Conservation (phyloP, 352 stramenopile genomes). For the Phytophthora sansomeana region DNA sequence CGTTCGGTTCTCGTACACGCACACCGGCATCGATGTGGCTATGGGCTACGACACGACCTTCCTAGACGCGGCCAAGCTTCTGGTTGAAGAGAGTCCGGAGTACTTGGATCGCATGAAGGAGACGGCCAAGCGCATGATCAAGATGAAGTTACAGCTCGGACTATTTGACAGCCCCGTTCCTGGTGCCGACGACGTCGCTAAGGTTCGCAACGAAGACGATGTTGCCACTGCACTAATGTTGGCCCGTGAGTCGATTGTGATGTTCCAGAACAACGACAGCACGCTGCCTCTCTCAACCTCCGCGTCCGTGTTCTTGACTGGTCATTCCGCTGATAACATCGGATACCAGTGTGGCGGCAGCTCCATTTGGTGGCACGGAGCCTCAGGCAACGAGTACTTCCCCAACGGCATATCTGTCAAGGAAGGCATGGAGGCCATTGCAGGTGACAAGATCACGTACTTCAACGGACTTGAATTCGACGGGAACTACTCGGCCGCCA, state of each 20-base stretch:
- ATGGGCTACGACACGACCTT: slow-evolving; percentile 69
- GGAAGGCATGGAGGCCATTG: slow-evolving; percentile 36
- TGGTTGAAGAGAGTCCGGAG: slow-evolving; percentile 45
- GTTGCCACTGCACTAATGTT: slow-evolving; percentile 58
- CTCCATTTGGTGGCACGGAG: slow-evolving; percentile 73
- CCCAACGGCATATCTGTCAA: slow-evolving; percentile 53
- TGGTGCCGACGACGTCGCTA: slow-evolving; percentile 43
- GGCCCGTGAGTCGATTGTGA: slow-evolving; percentile 72
- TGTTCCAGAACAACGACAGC: slow-evolving; percentile 79
- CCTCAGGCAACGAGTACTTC: slow-evolving; percentile 50
- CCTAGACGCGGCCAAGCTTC: slow-evolving; percentile 48
- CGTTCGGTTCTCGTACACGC: slow-evolving; percentile 60
- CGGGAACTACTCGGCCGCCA: slow-evolving; percentile 46
- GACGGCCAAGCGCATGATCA: slow-evolving; percentile 73
- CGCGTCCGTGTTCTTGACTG: slow-evolving; percentile 42
- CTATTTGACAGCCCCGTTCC: slow-evolving; percentile 68
- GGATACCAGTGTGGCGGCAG: slow-evolving; percentile 39
- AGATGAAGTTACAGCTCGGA: slow-evolving; percentile 64
- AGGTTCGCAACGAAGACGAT: slow-evolving; percentile 54
- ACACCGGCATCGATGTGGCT: slow-evolving; percentile 90
- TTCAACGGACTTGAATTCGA: slow-evolving; percentile 55
- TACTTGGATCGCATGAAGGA: slow-evolving; percentile 54
- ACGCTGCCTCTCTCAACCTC: slow-evolving; percentile 47
- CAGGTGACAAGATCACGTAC: slow-evolving; percentile 34
- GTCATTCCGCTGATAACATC: slow-evolving; percentile 36